phyloP scores from a whole-genome alignment of 495 filamentous ascomycete genomes.

The Penicillium malachiteum region DNA sequence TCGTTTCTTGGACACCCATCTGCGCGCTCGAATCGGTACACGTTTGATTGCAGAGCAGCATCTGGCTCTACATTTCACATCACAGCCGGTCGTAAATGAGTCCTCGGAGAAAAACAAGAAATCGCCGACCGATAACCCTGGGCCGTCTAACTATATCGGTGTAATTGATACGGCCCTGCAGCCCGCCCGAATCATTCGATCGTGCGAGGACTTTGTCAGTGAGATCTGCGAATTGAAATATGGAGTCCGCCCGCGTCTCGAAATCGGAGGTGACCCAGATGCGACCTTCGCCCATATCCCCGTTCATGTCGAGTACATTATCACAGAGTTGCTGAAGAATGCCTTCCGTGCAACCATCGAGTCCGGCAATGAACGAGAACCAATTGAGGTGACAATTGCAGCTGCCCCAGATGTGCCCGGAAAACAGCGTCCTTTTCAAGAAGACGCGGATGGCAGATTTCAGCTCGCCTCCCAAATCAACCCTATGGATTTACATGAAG shows the following conservation, averaged over 20 bases:
- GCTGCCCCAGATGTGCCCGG: conserved; percentile 65
- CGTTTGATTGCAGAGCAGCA: conserved; percentile 95
- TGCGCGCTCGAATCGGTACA: conserved; percentile 91
- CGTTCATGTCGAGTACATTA: conserved; percentile 94
- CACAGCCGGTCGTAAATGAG: conserved; percentile 62
- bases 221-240: conserved; percentile 97
- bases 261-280: conserved; percentile 78
- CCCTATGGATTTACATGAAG: conserved; percentile 34
- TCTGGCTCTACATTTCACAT: conserved; percentile 85
- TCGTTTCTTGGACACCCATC: conserved; percentile 87
- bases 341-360: conserved; percentile 92
- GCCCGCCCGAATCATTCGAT: conserved; percentile 74
- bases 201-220: conserved; percentile 83
- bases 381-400: conserved; percentile 89
- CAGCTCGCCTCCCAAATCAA: conserved; percentile 32
- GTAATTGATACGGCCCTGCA: conserved; percentile 92
- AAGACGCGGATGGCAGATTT: conserved; percentile 32
- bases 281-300: conserved; percentile 88
- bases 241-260: conserved; percentile 77
- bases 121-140: conserved; percentile 36
- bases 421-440: conserved; percentile 18
- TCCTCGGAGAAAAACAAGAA: not conserved
- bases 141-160: conserved; percentile 77
- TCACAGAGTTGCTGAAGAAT: conserved; percentile 95
- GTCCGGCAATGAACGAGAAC: conserved; percentile 70